Evolutionary conservation across 73 alveolate genomes (phyloP), one percentile per base, ranked within the genome.

Genomic region (Paramecium caudatum): DNA sequence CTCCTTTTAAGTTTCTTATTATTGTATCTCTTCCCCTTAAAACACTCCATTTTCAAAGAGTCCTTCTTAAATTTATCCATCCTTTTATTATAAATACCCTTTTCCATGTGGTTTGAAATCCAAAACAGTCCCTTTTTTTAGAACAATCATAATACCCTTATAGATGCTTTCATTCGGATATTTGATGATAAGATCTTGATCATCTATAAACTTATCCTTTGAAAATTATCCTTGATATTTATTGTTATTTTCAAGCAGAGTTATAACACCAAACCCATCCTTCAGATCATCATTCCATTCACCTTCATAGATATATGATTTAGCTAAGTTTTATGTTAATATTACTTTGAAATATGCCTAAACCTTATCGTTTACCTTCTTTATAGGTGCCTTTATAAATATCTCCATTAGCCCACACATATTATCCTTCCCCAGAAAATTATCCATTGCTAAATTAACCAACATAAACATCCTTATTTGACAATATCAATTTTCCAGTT

Each of bases 371-470:
- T 69, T 86, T 50, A n/a, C 93, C 93, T 21, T 69, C 47, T 10
- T 86, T 86, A 46, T 47, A 86, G 5, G 25, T 50, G 10, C 93
- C 93, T 34, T 78, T 62, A 65, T 86, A 86, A n/a, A 86, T 78
- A 86, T 86, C 90, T 0, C 93, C 93, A 63, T 61, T 63, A 3
- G 93, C 63, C 84, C 84, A 62, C 1, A 86, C 93, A 61, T 62
- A 78, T 43, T 86, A 21, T 10, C 93, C 93, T 86, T 86, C 84
- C 30, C 84, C 93, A 9, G 47, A 39, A 25, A 86, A 86, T 1
- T 32, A 34, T 0, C 84, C 93, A 19, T 86, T 55, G 4, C 23
- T 7, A 62, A 86, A 86, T 19, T 62, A 63, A 12, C 93, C 93
- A 36, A 86, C 93, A 43, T 86, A 86, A 30, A 37, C 62, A 43